Conservation (phyloP, 371 early-diverging fungal species). For the Mucor mucedo region DNA sequence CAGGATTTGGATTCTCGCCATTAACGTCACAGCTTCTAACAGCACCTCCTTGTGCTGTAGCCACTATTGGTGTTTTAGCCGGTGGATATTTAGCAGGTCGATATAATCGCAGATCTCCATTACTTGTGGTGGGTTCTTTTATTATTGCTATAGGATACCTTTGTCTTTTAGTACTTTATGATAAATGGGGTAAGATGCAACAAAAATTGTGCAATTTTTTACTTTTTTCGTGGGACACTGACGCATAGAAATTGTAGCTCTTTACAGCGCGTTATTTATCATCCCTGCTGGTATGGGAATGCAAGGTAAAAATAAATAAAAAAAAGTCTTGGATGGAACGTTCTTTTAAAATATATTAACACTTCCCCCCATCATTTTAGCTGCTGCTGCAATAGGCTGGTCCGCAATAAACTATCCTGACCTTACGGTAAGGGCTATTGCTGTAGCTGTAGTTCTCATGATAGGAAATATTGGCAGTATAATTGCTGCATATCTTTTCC, state of each 20-base stretch:
- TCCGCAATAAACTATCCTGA: constrained; percentile 35
- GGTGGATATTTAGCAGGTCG: constrained; percentile 34
- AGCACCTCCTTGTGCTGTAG: constrained; percentile 35
- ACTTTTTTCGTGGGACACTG: background rate
- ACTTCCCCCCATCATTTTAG: constrained; percentile 1
- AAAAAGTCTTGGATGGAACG: background rate
- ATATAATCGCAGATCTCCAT: constrained; percentile 28
- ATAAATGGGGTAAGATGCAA: constrained; percentile 31
- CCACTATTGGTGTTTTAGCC: constrained; percentile 26
- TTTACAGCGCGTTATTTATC: constrained; percentile 23
- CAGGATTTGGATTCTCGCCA: constrained; percentile 37
- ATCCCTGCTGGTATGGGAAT: constrained; percentile 35
- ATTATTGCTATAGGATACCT: constrained; percentile 30
- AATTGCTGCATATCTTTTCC: constrained; percentile 38
- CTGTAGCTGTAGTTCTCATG: constrained; percentile 31
- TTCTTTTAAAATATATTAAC: background rate
- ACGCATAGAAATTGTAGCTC: constrained; percentile 14
- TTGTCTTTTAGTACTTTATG: constrained; percentile 19
- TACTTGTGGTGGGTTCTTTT: constrained; percentile 30
- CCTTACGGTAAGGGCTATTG: constrained; percentile 33
- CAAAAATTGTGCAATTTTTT: background rate
- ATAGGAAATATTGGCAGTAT: constrained; percentile 36
- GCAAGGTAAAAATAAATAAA: constrained; percentile 27
- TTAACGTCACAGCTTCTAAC: constrained; percentile 35
- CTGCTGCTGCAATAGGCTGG: constrained; percentile 36